Evolutionary conservation across 2,329 filamentous ascomycete species (phyloP).

Genomic region (Stylonectria norvegica): DNA sequence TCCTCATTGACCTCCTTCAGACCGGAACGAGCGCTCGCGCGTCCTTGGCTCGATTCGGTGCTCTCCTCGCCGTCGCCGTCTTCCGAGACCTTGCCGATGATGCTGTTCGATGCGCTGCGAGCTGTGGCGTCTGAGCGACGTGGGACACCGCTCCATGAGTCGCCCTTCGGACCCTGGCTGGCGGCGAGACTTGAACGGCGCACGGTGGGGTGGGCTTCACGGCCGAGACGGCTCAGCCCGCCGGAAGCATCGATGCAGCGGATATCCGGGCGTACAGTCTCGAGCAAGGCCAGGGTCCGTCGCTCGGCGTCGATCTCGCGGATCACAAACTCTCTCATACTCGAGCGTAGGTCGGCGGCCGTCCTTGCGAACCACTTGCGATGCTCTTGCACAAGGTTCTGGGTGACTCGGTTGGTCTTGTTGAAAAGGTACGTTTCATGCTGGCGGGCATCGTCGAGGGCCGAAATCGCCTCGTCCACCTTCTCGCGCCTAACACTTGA

Average conservation of each 20-base stretch:
- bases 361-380: conserved; percentile 89
- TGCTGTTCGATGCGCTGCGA: conserved; percentile 71
- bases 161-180: conserved; percentile 94
- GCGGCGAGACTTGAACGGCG: conserved; percentile 76
- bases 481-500: conserved; percentile 89
- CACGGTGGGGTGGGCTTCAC: conserved; percentile 75
- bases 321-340: conserved; percentile 87
- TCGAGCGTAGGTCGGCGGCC: conserved; percentile 74
- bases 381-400: conserved; percentile 83
- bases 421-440: conserved; percentile 77
- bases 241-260: conserved; percentile 88
- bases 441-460: conserved; percentile 81
- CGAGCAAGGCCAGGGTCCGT: conserved; percentile 85
- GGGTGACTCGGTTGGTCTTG: conserved; percentile 85
- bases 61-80: conserved; percentile 52
- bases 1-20: conserved; percentile 67
- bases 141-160: conserved; percentile 94
- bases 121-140: conserved; percentile 74
- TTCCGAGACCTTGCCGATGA: conserved; percentile 62
- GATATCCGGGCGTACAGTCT: conserved; percentile 89
- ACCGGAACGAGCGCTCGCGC: conserved; percentile 42
- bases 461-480: conserved; percentile 92
- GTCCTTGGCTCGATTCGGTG: conserved; percentile 34
- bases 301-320: conserved; percentile 95
- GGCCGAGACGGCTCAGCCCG: conserved; percentile 82